These are phyloP conservation scores for Claviceps purpurea DNA, from an alignment of 2,329 filamentous ascomycete species.

Conservation along the genomic window DNA sequence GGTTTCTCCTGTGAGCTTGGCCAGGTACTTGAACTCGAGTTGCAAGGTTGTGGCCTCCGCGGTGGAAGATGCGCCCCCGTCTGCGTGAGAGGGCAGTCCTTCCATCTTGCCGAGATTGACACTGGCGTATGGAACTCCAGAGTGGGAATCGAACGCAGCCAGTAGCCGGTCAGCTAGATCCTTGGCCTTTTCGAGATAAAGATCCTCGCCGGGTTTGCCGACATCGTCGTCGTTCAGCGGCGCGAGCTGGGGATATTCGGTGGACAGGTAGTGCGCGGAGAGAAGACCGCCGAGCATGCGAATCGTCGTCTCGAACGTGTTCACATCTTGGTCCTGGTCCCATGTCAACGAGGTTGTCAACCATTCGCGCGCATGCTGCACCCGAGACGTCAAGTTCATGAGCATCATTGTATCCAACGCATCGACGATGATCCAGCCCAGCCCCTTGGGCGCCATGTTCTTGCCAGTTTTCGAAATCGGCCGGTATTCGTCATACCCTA, in stretches of 20 bases:
- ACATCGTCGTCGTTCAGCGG: constrained; percentile 58
- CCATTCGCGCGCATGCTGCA: constrained; percentile 81
- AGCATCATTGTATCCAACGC: constrained; percentile 92
- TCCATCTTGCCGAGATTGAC: constrained; percentile 69
- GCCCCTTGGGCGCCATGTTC: constrained; percentile 76
- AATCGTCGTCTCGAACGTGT: constrained; percentile 95
- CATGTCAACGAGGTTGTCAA: constrained; percentile 68
- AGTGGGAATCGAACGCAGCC: constrained; percentile 74
- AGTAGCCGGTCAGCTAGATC: constrained; percentile 82
- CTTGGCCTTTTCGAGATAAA: constrained; percentile 91
- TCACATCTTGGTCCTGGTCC: constrained; percentile 89
- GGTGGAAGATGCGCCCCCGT: constrained; percentile 81
- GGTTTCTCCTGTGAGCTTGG: constrained; percentile 84
- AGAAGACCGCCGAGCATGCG: constrained; percentile 90
- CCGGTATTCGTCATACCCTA: constrained; percentile 74
- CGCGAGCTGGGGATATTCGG: constrained; percentile 64
- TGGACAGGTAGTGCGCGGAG: constrained; percentile 90
- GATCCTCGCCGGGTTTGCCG: constrained; percentile 65
- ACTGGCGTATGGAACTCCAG: constrained; percentile 81
- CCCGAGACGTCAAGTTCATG: constrained; percentile 86
- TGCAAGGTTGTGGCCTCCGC: constrained; percentile 87
- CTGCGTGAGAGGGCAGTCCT: constrained; percentile 69
- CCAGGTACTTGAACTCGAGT: constrained; percentile 92
- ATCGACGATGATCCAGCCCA: constrained; percentile 98
- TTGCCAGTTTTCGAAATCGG: constrained; percentile 66